Conservation (phyloP, 179 eudicot species). For the Dionaea muscipula region DNA sequence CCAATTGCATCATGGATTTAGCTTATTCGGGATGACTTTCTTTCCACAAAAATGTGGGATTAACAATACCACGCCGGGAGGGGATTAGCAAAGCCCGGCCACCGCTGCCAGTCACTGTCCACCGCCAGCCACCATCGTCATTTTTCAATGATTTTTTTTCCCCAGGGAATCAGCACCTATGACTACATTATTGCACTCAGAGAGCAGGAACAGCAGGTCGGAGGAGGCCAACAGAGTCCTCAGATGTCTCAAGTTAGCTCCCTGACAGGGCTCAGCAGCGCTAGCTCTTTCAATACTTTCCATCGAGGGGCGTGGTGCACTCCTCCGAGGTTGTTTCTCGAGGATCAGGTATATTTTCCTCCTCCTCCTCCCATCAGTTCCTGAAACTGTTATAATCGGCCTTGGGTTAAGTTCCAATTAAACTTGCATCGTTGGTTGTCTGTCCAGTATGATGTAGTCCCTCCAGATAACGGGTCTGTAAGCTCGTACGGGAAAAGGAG, state of each 20-base stretch:
- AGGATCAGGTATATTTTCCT: constrained; percentile 62
- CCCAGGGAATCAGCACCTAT: constrained; percentile 89
- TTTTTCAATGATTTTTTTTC: too few relatives aligned
- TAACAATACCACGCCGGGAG: too few relatives aligned
- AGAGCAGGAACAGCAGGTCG: constrained; percentile 88
- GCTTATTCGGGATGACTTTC: too few relatives aligned
- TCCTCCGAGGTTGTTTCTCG: constrained; percentile 84
- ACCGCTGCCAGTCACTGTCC: too few relatives aligned
- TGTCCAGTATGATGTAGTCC: constrained; percentile 84
- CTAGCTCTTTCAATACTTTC: constrained; percentile 80
- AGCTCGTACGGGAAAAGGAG: constrained; percentile 71
- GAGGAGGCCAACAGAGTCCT: constrained; percentile 86
- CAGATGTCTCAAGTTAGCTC: constrained; percentile 96
- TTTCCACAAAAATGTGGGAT: too few relatives aligned
- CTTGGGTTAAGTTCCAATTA: neutral
- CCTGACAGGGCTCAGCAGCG: constrained; percentile 85
- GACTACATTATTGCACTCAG: constrained; percentile 95
- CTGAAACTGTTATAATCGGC: neutral
- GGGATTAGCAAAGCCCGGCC: too few relatives aligned
- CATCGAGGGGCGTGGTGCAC: constrained; percentile 97
- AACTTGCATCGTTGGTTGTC: neutral
- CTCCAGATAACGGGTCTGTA: constrained; percentile 76
- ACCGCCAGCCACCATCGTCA: too few relatives aligned
- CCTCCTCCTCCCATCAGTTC: neutral
- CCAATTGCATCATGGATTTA: too few relatives aligned